Evolutionary conservation across 2,329 filamentous ascomycete genomes (phyloP), one percentile per base, ranked within the genome.

Genomic region (Curvularia sp.): DNA sequence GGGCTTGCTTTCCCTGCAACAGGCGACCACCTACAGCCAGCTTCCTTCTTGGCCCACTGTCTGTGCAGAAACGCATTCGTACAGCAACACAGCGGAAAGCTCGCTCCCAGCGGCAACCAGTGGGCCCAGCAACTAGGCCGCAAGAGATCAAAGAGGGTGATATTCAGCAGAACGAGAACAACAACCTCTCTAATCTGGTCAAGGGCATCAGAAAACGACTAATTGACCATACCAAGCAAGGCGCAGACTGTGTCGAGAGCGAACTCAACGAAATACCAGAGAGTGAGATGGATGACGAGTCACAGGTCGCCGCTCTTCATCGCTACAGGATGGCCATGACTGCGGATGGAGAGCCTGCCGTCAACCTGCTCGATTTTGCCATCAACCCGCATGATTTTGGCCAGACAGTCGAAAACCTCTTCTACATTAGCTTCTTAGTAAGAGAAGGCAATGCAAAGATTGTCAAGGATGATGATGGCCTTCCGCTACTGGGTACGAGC

Each of bases 401-500:
- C 0, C 95, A 99, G 77, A 97, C 93, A 0, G 88, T 99, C 6
- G 95, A 99, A 75, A 99, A 99, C 69, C 82, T 99, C 69, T 99
- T 99, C 77, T 98, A 98, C 74, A 86, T 97, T 67, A 96, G 92
- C 74, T 99, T 99, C 72, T 80, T 99, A 60, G 92, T 98, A 59
- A 87, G 91, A 57, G 95, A 99, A 77, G 93, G 93, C 10, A 87
- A 85, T 59, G 86, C 93, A 5, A 87, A 86, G 32, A 83, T 99
- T n/a, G 82, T 86, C 3, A 84, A 87, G 55, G 93, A 97, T 70
- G 83, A 87, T 12, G 80, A 89, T 59, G 88, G 85, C 1, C 79
- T 97, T 41, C 93, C 93, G n/a, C 87, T 92, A 21, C 77, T 98
- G 48, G 82, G 93, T 96, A 82, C 82, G 90, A 84, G 12, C 43